Evolutionary conservation across 192 early-diverging fungal genomes (phyloP).

Genomic region (Coemansia reversa): DNA sequence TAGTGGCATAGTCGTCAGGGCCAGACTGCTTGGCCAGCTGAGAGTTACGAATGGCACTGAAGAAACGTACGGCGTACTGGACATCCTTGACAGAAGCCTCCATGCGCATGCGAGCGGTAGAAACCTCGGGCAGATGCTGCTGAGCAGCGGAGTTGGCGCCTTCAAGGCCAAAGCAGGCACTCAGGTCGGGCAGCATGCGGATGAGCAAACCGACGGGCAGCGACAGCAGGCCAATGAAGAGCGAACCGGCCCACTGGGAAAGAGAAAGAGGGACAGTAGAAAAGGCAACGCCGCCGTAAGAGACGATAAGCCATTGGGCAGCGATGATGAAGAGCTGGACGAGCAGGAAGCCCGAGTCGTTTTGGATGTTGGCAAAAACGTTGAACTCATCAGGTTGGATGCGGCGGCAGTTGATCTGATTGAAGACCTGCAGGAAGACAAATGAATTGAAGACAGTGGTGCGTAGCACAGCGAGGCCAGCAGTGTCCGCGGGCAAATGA

Average conservation of each 20-base stretch:
- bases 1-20: not conserved
- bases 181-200: constrained; percentile 75
- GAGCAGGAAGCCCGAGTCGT: constrained; percentile 77
- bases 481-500: constrained; percentile 42
- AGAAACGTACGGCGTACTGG: constrained; percentile 50
- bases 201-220: constrained; percentile 79
- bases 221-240: constrained; percentile 77
- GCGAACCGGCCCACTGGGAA: constrained; percentile 75
- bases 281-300: constrained; percentile 88
- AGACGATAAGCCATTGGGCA: constrained; percentile 81
- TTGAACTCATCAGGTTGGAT: constrained; percentile 73
- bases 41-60: constrained; percentile 56
- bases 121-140: constrained; percentile 53
- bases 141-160: constrained; percentile 51
- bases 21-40: constrained; percentile 20
- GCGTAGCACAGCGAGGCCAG: constrained; percentile 56
- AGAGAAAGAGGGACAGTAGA: constrained; percentile 67
- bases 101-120: constrained; percentile 48
- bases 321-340: constrained; percentile 72
- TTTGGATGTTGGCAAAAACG: constrained; percentile 81
- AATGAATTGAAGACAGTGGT: constrained; percentile 94
- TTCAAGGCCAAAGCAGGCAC: constrained; percentile 55
- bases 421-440: constrained; percentile 93
- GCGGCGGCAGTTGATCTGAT: constrained; percentile 88
- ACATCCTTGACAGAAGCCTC: constrained; percentile 52